These are phyloP conservation scores for Brassica cretica DNA, from an alignment of 345 rosid species.

Conservation along the genomic window DNA sequence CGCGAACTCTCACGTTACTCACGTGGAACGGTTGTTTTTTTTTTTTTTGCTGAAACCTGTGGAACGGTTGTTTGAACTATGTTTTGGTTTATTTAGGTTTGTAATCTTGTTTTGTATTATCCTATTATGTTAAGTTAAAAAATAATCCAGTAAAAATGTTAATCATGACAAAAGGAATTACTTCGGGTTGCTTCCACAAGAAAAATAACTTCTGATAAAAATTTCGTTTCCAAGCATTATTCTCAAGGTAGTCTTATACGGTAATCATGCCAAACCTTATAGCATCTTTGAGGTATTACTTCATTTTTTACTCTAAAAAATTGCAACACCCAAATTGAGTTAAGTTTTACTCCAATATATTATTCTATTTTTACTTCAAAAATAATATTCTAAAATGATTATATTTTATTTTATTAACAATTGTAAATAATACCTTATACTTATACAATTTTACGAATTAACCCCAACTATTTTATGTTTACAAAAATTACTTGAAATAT, in stretches of 20 bases:
- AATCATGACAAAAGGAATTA: not conserved
- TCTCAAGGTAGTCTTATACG: not conserved
- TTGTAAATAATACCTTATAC: too few species aligned
- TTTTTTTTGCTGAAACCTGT: not conserved
- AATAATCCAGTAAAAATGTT: not conserved
- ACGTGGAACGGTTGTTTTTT: not conserved
- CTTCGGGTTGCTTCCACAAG: not conserved
- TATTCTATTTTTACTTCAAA: too few species aligned
- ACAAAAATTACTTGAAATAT: too few species aligned
- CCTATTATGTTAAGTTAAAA: not conserved
- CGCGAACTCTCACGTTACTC: constrained; percentile 1
- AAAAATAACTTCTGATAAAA: not conserved
- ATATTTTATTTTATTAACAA: too few species aligned
- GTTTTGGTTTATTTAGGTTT: not conserved
- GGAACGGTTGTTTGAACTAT: not conserved
- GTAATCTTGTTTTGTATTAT: not conserved
- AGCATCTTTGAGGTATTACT: too few species aligned
- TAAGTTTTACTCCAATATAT: too few species aligned
- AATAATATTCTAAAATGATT: too few species aligned
- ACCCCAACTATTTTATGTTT: too few species aligned
- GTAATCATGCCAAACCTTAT: not conserved
- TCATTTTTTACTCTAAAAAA: too few species aligned
- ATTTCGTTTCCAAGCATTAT: too few species aligned
- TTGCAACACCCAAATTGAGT: too few species aligned
- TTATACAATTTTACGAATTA: too few species aligned